A percentile compares a stretch with the other conserved stretches of the same genome.
Evolutionary conservation across 495 filamentous ascomycete species (phyloP).

Genomic region (Sordaria brevicollis): DNA sequence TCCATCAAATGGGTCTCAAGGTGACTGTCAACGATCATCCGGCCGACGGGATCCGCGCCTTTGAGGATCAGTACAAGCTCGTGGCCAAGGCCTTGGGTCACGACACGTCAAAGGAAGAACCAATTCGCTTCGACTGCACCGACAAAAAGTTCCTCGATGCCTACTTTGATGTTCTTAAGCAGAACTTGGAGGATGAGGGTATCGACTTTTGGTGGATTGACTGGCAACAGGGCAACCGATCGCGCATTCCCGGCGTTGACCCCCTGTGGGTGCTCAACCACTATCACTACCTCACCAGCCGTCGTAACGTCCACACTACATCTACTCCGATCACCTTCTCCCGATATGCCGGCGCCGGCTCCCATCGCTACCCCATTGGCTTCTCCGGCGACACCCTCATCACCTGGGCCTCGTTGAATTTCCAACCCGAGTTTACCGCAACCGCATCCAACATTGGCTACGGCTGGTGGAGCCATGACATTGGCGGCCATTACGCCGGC

Average conservation of each 20-base stretch:
- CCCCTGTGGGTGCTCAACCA: conserved; percentile 56
- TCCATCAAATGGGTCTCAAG: conserved; percentile 36
- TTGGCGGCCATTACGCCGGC: conserved; percentile 47
- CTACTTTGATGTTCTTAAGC: conserved; percentile 46
- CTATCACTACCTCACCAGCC: conserved; percentile 45
- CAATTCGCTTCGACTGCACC: conserved; percentile 45
- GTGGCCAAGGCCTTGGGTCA: conserved; percentile 38
- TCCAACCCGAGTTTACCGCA: conserved; percentile 53
- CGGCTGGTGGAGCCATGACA: conserved; percentile 57
- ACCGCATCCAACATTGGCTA: conserved; percentile 55
- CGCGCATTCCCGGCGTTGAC: conserved; percentile 44
- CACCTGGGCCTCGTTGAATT: conserved; percentile 45
- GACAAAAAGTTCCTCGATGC: conserved; percentile 43
- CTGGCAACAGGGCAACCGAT: conserved; percentile 49
- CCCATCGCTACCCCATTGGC: conserved; percentile 50
- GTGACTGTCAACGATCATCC: conserved; percentile 49
- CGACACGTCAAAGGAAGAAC: conserved; percentile 31
- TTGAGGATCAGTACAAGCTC: conserved; percentile 42
- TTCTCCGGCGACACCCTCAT: conserved; percentile 50
- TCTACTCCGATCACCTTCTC: conserved; percentile 34
- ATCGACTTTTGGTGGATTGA: conserved; percentile 54
- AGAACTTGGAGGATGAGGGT: conserved; percentile 37
- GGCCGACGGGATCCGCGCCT: conserved; percentile 39
- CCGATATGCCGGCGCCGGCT: conserved; percentile 47
- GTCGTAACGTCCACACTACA: conserved; percentile 15